Conservation (phyloP, 140 eudicot genomes). For the Senecio squalidus region DNA sequence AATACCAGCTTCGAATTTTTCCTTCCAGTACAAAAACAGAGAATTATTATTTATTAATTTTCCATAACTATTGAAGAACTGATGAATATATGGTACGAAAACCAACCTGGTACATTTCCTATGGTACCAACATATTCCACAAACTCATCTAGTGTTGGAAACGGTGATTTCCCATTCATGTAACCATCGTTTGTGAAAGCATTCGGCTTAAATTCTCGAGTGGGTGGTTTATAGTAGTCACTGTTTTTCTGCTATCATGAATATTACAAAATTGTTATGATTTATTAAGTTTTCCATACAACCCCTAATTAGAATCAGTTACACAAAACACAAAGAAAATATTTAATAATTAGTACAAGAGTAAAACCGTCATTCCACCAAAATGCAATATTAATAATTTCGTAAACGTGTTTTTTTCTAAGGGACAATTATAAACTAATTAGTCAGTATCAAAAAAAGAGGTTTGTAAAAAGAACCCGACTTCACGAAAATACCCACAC, state of each 20-base stretch:
- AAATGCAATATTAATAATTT: no score
- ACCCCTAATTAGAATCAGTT: no score
- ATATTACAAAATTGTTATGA: not conserved
- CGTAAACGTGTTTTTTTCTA: no score
- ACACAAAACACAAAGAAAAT: no score
- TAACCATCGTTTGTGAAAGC: constrained; percentile 46
- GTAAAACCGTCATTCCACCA: no score
- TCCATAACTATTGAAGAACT: not conserved
- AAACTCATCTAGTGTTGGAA: constrained; percentile 73
- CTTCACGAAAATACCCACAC: not conserved
- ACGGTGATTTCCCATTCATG: constrained; percentile 76
- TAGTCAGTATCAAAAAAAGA: no score
- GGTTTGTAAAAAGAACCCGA: not conserved
- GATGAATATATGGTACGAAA: constrained; percentile 3
- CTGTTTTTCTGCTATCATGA: constrained; percentile 40
- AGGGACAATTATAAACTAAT: no score
- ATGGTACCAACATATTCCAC: constrained; percentile 58
- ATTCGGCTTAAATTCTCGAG: constrained; percentile 38
- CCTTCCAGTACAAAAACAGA: constrained; percentile 33
- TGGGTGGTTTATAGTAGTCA: constrained; percentile 24
- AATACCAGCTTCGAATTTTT: constrained; percentile 89
- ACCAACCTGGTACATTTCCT: constrained; percentile 73
- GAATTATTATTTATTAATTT: not conserved
- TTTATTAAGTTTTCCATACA: no score
- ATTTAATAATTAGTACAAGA: no score